phyloP scores from a whole-genome alignment of 129 eudicot genomes.

The Smallanthus sonchifolius region DNA sequence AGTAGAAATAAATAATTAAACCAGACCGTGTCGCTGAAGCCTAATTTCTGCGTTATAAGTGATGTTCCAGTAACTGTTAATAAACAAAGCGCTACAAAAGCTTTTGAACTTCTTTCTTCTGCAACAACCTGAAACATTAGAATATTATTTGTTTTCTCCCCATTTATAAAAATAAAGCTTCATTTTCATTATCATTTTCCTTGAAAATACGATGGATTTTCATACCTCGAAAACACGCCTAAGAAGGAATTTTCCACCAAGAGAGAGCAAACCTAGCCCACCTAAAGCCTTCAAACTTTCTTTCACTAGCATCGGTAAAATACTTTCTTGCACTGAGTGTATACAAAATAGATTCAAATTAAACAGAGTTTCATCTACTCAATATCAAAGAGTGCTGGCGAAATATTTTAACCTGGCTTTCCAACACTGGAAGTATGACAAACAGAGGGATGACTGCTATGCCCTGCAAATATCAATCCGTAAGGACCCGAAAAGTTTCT shows the following conservation, averaged over 20 bases:
- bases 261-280: slow-evolving; percentile 88
- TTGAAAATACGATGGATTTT: not conserved
- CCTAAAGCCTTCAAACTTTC: slow-evolving; percentile 93
- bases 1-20: not conserved
- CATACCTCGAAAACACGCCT: slow-evolving; percentile 93
- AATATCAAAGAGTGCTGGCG: not conserved
- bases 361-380: not conserved
- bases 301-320: slow-evolving; percentile 81
- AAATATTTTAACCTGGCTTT: slow-evolving; percentile 66
- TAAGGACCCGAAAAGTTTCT: slow-evolving; percentile 26
- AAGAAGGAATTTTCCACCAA: slow-evolving; percentile 81
- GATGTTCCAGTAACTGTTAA: slow-evolving; percentile 98
- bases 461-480: slow-evolving; percentile 69
- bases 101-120: slow-evolving; percentile 97
- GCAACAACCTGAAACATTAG: slow-evolving; percentile 74
- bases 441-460: slow-evolving; percentile 96
- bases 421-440: slow-evolving; percentile 95
- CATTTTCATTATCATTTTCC: too few species aligned
- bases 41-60: slow-evolving; percentile 90
- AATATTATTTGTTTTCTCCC: slow-evolving; percentile 20
- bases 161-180: too few species aligned
- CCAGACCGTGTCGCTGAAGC: slow-evolving; percentile 96
- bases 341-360: slow-evolving; percentile 14
- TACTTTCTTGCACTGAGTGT: slow-evolving; percentile 76
- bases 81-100: slow-evolving; percentile 95